Evolutionary conservation across 345 rosid species (phyloP).

Genomic region (Syzygium aqueum): DNA sequence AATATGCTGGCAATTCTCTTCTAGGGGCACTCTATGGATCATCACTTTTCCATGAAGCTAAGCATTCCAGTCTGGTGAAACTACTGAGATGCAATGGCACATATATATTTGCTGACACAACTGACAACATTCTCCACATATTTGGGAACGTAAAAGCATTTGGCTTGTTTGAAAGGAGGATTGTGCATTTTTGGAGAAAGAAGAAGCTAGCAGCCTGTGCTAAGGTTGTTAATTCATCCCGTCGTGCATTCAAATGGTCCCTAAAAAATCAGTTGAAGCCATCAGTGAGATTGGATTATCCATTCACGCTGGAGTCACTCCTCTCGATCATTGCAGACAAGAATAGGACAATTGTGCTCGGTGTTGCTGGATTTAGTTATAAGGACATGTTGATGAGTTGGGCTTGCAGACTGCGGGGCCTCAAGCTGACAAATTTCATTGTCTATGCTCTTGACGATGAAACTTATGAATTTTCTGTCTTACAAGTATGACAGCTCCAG

Average conservation of each 20-base stretch:
- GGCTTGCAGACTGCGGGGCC: constrained; percentile 83
- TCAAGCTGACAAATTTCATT: constrained; percentile 58
- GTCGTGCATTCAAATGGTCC: constrained; percentile 17
- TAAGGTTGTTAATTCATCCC: constrained; percentile 15
- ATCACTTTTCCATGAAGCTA: constrained; percentile 30
- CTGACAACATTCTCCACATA: constrained; percentile 12
- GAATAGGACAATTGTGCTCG: constrained; percentile 63
- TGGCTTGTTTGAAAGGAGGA: constrained; percentile 19
- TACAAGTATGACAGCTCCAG: constrained; percentile 42
- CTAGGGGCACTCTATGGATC: constrained; percentile 64
- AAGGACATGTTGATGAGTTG: constrained; percentile 97
- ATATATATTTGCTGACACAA: constrained; percentile 29
- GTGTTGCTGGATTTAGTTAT: constrained; percentile 86
- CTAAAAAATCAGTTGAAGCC: constrained; percentile 24
- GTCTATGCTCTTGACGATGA: constrained; percentile 84
- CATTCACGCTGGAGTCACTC: constrained; percentile 60
- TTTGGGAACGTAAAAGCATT: constrained; percentile 6
- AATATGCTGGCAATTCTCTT: constrained; percentile 55
- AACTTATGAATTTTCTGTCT: constrained; percentile 59
- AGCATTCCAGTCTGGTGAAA: constrained; percentile 32
- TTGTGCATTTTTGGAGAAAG: constrained; percentile 18
- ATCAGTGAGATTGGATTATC: constrained; percentile 21
- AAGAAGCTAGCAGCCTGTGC: constrained; percentile 43
- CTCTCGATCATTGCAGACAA: constrained; percentile 55
- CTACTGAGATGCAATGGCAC: constrained; percentile 48